Evolutionary conservation across 495 filamentous ascomycete species (phyloP).

Genomic region (Penicillium silybi): DNA sequence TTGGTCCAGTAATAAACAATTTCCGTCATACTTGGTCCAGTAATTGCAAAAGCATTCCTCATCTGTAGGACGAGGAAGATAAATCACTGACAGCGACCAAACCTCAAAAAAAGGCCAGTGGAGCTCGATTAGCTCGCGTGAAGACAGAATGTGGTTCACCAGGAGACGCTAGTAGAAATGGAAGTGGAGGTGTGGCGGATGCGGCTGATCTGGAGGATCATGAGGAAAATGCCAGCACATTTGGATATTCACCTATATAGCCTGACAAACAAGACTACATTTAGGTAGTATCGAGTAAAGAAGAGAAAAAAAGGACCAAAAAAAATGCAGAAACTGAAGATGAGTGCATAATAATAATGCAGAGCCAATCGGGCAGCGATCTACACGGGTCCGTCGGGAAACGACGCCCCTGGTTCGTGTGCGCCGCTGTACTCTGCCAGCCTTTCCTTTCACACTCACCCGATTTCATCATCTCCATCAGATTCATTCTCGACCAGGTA

Average conservation of each 20-base stretch:
- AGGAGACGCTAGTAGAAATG: not conserved
- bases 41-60: too few relatives aligned
- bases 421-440: not conserved
- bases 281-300: too few relatives aligned
- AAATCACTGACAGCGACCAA: too few relatives aligned
- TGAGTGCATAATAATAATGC: not conserved
- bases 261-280: not conserved
- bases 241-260: not conserved
- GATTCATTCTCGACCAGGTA: slow-evolving; percentile 10
- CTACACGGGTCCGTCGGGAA: slow-evolving; percentile 4
- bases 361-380: slow-evolving; percentile 4
- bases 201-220: not conserved
- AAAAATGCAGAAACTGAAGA: not conserved
- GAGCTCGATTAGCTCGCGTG: too few relatives aligned
- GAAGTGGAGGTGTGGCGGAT: not conserved
- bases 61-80: too few relatives aligned
- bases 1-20: too few relatives aligned
- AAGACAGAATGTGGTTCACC: not conserved
- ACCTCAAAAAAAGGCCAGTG: too few relatives aligned
- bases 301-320: too few relatives aligned
- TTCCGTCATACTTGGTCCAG: too few relatives aligned
- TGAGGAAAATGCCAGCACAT: not conserved
- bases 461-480: not conserved
- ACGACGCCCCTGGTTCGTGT: slow-evolving; percentile 2
- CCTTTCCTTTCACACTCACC: not conserved